A percentile compares a stretch with the other conserved stretches of the same genome.
Evolutionary conservation across 352 stramenopile species (phyloP).

Genomic region (Phytopythium vexans): DNA sequence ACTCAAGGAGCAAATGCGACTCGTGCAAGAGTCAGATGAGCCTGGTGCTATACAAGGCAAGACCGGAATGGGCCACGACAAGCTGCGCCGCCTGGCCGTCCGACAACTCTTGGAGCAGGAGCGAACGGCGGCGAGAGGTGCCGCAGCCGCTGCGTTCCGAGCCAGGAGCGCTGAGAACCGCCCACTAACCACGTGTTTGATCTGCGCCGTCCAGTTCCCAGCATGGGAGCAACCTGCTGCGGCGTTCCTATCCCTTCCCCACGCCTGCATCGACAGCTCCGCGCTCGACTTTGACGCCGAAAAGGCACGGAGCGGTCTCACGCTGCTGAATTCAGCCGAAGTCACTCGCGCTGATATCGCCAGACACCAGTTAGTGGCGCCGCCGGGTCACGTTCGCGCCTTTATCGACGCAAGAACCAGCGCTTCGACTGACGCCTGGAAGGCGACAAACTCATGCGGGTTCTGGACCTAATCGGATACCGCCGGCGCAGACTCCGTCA

Average conservation of each 20-base stretch:
- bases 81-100: background rate
- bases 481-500: no score
- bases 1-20: background rate
- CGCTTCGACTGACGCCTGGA: background rate
- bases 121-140: background rate
- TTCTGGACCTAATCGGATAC: no score
- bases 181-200: background rate
- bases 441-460: background rate
- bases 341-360: background rate
- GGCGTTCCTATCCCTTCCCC: background rate
- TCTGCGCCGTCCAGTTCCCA: background rate
- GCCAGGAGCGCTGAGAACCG: background rate
- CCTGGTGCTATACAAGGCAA: background rate
- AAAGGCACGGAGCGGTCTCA: background rate
- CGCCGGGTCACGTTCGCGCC: background rate
- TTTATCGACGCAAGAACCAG: background rate
- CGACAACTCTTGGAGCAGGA: conserved; percentile 1
- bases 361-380: no score
- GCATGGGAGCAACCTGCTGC: background rate
- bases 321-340: background rate
- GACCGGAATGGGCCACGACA: background rate
- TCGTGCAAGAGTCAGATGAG: background rate
- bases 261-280: background rate
- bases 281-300: background rate
- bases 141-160: background rate